These are phyloP conservation scores for Phlebiopsis flavidoalba DNA, from an alignment of 768 basidiomycete species.

Conservation along the genomic window DNA sequence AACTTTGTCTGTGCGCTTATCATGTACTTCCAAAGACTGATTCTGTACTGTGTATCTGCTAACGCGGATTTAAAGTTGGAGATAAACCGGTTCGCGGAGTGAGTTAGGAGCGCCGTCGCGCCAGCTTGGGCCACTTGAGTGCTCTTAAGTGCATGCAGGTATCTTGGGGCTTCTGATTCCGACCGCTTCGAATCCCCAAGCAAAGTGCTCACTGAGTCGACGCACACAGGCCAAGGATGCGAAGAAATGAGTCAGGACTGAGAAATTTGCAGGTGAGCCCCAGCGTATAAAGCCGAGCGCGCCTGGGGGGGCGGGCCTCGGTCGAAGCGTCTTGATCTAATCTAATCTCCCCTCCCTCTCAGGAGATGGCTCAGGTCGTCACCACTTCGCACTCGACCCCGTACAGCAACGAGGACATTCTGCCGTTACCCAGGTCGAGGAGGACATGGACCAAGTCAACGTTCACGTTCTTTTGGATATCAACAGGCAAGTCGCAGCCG, in stretches of 20 bases:
- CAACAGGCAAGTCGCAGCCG: constrained; percentile 19
- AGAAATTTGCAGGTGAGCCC: neutral
- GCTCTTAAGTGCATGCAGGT: too few relatives aligned
- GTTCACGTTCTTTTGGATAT: constrained; percentile 29
- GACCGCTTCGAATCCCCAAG: neutral
- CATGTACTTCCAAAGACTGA: too few relatives aligned
- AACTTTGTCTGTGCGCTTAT: too few relatives aligned
- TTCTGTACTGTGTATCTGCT: neutral
- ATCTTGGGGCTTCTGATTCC: neutral
- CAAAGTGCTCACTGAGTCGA: neutral
- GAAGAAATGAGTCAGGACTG: neutral
- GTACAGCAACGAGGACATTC: constrained; percentile 26
- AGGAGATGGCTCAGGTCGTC: neutral
- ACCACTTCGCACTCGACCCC: constrained; percentile 2
- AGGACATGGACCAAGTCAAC: constrained; percentile 25
- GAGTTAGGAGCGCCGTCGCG: neutral
- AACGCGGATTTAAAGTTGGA: neutral
- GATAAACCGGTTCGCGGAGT: neutral
- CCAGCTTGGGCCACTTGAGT: neutral
- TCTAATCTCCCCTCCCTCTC: neutral
- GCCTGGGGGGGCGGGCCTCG: neutral
- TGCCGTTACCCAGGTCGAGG: constrained; percentile 23
- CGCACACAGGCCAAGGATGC: neutral
- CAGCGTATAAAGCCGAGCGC: neutral
- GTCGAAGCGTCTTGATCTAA: neutral